Evolutionary conservation across 495 filamentous ascomycete species (phyloP), one percentile per base, ranked within the genome.

Genomic region (Penicillium parvum): DNA sequence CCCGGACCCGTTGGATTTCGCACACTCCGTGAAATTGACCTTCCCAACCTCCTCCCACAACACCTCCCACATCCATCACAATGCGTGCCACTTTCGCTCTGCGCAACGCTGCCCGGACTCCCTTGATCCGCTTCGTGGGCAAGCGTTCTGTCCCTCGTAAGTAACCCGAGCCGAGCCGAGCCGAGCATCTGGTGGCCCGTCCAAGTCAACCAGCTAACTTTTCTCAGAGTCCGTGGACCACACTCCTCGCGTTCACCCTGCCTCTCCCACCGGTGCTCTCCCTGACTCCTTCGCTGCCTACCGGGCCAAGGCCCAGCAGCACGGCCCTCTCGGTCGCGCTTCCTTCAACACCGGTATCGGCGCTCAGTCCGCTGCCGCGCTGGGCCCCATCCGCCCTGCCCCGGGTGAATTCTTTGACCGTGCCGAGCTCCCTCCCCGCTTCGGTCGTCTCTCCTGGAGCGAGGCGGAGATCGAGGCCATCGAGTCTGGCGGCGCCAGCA

Each of bases 391-490:
- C 40, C 62, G 73, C 47, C 79, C 90, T 32, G 68, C 75, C 28
- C 70, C 77, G 52, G 92, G 91, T 37, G 71, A 85, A 63, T 87
- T 75, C 63, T 96, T 95, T 59, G 92, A 97, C 69, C 85, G 90
- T 41, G 81, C 79, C 47, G 83, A 98, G 64, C 79, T 98, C 9
- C 92, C 94, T 18, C 49, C 68, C 39, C 79, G 90, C 48, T 98
- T 96, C 60, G 79, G 84, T 53, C 75, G 91, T 39, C 69, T 76
- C 10, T 74, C 80, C 12, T 82, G 87, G 64, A 82, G 73, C 18
- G 60, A 81, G 53, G 82, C 81, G 32, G 92, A 98, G 75, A 98
- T 98, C 44, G 94, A 97, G 61, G 90, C 90, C 22, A 76, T 98
- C 41, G 90, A 96, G 78, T 85, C 84, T 20, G 94, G 89, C 19